Evolutionary conservation across 768 basidiomycete species (phyloP), one percentile per base, ranked within the genome.

Genomic region (Hydnomerulius pinastri): DNA sequence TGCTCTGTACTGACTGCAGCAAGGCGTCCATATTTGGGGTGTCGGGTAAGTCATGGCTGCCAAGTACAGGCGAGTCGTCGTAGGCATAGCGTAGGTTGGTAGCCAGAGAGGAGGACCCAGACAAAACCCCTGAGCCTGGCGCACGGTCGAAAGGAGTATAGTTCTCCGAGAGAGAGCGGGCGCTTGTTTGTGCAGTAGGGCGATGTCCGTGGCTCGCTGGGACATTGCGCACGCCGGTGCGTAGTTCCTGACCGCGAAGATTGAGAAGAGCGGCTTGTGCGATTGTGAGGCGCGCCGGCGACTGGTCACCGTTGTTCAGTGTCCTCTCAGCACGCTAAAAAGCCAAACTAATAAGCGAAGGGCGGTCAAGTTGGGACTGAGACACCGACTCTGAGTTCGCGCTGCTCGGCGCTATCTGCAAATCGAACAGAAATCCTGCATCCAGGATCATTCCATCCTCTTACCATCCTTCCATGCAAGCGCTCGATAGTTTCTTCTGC

Each of bases 391-490:
- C 89, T 73, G 37, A 91, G 70, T 58, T 91, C 88, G 46, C 89
- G 71, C 63, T 91, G 88, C 60, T 90, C 89, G 10, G 77, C 72
- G 8, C 84, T 88, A 62, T 91, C 88, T 12, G 88, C 88, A 60
- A 90, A 90, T 30, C 89, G 75, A 15, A 90, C 89, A 5, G 85
- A 87, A 48, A 91, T 88, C 43, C 89, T 71, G 61, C 86, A 85
- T 13, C 88, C 88, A 10, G 80, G 66, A 53, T 91, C 89, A 53
- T 87, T 80, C 83, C 82, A 86, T 10, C 90, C 90, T 35, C 87
- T 76, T 7, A 92, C 86, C 80, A 88, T 83, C 8, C 86, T 77
- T 6, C 90, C 90, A 63, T 92, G 88, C 24, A 92, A 73, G 24
- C 84, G 79, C 52, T 90, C 86, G 35, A 90, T 82, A 46, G 87